Percentiles rank a stretch among this genome's conserved stretches.
Evolutionary conservation across 1,284 basidiomycete genomes (phyloP).

Genomic region (Rhodotorula mucilaginosa): DNA sequence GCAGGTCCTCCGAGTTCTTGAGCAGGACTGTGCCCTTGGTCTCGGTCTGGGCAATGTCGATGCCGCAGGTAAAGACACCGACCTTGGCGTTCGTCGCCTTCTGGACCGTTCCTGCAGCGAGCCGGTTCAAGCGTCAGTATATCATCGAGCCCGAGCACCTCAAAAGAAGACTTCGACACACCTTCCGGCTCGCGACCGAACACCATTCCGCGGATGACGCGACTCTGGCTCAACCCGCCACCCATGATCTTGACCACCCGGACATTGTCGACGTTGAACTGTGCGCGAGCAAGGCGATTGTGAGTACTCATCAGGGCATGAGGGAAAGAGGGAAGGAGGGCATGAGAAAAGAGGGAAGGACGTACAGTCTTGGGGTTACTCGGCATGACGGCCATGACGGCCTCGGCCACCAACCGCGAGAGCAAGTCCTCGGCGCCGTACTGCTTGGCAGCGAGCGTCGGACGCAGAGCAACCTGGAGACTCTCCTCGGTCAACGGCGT

Average conservation of each 20-base stretch:
- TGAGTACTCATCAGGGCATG: not conserved
- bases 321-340: too few species aligned
- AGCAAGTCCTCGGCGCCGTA: slow-evolving; percentile 88
- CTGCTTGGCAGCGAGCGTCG: slow-evolving; percentile 94
- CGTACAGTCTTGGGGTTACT: slow-evolving; percentile 54
- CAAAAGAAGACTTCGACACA: slow-evolving; percentile 44
- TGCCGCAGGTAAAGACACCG: slow-evolving; percentile 86
- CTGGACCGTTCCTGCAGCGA: slow-evolving; percentile 66
- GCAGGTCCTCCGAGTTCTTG: slow-evolving; percentile 92
- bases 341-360: slow-evolving; percentile 15
- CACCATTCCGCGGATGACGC: slow-evolving; percentile 95
- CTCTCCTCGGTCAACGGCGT: slow-evolving; percentile 74
- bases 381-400: slow-evolving; percentile 86
- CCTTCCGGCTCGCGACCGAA: slow-evolving; percentile 94
- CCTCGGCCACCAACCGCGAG: slow-evolving; percentile 83
- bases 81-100: slow-evolving; percentile 81
- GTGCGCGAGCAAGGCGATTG: not conserved
- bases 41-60: slow-evolving; percentile 94
- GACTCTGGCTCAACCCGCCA: slow-evolving; percentile 75
- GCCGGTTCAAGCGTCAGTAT: not conserved
- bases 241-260: slow-evolving; percentile 99
- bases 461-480: slow-evolving; percentile 77
- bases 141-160: too few species aligned
- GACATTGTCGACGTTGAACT: slow-evolving; percentile 95
- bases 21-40: slow-evolving; percentile 98